Evolutionary conservation across 73 alveolate species (phyloP).

Genomic region (Loxodes magnus): DNA sequence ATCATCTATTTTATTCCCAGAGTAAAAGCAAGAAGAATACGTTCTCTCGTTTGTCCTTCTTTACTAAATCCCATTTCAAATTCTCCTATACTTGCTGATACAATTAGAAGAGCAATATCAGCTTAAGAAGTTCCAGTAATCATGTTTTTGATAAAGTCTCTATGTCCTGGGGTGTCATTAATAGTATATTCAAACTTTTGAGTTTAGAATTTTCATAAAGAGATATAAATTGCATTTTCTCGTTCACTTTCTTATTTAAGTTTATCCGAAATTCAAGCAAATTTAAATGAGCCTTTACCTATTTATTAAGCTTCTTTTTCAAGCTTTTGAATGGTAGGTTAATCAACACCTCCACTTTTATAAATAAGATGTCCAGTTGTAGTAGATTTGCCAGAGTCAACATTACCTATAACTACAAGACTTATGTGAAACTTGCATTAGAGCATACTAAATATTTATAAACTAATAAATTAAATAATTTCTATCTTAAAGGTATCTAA

Average conservation of each 20-base stretch:
- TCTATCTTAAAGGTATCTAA: too few species aligned
- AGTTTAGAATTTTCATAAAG: conserved; percentile 93
- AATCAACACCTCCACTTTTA: conserved; percentile 78
- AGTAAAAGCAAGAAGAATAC: conserved; percentile 43
- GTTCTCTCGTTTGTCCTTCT: conserved; percentile 43
- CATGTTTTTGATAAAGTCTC: conserved; percentile 32
- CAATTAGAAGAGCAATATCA: conserved; percentile 39
- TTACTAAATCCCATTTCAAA: conserved; percentile 48
- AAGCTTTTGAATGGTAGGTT: conserved; percentile 88
- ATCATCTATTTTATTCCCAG: conserved; percentile 62
- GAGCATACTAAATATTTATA: too few species aligned
- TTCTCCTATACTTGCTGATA: conserved; percentile 44
- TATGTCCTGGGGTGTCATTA: conserved; percentile 52
- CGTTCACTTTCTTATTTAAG: conserved; percentile 53
- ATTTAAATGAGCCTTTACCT: conserved; percentile 92
- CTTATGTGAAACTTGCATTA: too few species aligned
- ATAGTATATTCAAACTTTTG: conserved; percentile 16
- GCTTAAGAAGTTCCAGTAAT: conserved; percentile 39
- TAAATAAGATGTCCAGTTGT: conserved; percentile 86
- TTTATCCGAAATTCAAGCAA: conserved; percentile 96
- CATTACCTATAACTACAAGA: conserved; percentile 95
- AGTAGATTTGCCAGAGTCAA: conserved; percentile 96
- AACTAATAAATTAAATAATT: too few species aligned
- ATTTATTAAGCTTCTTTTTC: conserved; percentile 90
- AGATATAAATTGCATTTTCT: conserved; percentile 98